Conservation (phyloP, 495 filamentous ascomycete genomes). For the Neurospora sp. region DNA sequence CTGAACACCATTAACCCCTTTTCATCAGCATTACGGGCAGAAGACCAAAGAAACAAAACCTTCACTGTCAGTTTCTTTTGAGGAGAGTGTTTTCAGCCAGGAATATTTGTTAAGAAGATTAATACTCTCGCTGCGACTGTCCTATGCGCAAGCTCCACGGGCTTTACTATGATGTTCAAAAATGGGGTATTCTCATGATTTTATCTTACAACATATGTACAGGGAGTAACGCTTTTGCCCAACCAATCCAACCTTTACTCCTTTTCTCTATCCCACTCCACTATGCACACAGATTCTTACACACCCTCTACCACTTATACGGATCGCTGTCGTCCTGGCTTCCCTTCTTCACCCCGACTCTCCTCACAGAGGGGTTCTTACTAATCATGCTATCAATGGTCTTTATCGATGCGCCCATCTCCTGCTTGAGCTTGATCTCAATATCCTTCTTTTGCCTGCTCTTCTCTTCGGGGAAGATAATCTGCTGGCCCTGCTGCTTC, state of each 20-base stretch:
- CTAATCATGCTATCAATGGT: background rate
- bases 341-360: background rate
- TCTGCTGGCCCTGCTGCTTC: slow-evolving; percentile 12
- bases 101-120: too few relatives aligned
- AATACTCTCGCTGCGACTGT: too few relatives aligned
- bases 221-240: background rate
- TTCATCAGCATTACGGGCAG: background rate
- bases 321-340: background rate
- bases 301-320: background rate
- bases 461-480: slow-evolving; percentile 18
- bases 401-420: slow-evolving; percentile 9
- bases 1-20: background rate
- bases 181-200: background rate
- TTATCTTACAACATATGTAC: slow-evolving; percentile 1
- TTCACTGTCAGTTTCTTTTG: background rate
- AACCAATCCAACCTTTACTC: background rate
- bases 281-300: background rate
- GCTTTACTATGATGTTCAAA: background rate
- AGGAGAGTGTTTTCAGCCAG: too few relatives aligned
- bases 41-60: too few relatives aligned
- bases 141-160: background rate
- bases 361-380: background rate
- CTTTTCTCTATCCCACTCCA: background rate
- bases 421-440: slow-evolving; percentile 9
- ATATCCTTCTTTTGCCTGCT: background rate